Evolutionary conservation across 164 flowering plant genomes (phyloP).

Genomic region (Tetrastigma voinierianum): DNA sequence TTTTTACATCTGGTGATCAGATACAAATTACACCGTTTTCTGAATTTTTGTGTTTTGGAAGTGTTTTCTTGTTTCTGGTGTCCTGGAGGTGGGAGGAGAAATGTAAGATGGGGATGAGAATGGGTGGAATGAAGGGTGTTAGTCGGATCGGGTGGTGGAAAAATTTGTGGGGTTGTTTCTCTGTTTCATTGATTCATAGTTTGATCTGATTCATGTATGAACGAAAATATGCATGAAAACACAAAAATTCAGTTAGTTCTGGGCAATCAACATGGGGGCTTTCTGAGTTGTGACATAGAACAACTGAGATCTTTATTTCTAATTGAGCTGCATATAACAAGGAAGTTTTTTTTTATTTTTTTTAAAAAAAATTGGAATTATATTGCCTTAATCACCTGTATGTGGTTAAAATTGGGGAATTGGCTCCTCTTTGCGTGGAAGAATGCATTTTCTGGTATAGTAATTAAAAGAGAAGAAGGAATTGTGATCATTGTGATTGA

Average conservation of each 20-base stretch:
- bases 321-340: not conserved
- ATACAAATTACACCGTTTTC: not conserved
- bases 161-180: not conserved
- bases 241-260: not conserved
- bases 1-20: conserved; percentile 34
- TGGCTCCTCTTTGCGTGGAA: not conserved
- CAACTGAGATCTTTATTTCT: not conserved
- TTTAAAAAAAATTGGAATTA: not conserved
- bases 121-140: not conserved
- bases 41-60: not conserved
- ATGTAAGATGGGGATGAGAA: not conserved
- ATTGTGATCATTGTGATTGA: not conserved
- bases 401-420: not conserved
- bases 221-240: not conserved
- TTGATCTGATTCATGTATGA: not conserved
- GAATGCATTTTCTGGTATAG: not conserved
- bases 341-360: not conserved
- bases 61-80: conserved; percentile 11
- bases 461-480: not conserved
- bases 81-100: too few species aligned
- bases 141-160: not conserved
- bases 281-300: not conserved
- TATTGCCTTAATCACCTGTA: not conserved
- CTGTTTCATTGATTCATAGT: not conserved
- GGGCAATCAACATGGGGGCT: not conserved